These are phyloP conservation scores for Bryum argenteum DNA, from an alignment of 225 moss, liverwort and hornwort species.

Conservation along the genomic window DNA sequence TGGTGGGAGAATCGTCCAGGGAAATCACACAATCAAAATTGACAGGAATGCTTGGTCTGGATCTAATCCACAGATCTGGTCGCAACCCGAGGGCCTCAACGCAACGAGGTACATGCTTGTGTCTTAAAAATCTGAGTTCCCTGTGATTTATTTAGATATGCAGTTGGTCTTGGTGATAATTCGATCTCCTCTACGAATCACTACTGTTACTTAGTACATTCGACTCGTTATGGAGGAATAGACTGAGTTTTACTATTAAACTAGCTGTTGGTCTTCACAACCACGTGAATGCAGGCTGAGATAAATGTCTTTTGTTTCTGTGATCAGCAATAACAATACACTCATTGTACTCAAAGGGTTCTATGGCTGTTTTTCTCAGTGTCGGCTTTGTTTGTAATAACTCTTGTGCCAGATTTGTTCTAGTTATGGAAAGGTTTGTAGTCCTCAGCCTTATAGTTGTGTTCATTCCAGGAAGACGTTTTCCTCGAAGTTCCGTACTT, in stretches of 20 bases:
- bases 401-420: conserved; percentile 2
- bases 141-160: conserved; percentile 1
- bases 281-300: conserved; percentile 2
- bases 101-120: conserved; percentile 43
- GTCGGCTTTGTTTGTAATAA: neutral
- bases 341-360: conserved; percentile 4
- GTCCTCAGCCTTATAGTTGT: conserved; percentile 11
- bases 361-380: conserved; percentile 6
- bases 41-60: conserved; percentile 28
- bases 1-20: conserved; percentile 20
- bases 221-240: neutral
- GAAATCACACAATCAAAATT: conserved; percentile 22
- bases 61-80: conserved; percentile 17
- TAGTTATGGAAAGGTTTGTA: conserved; percentile 3
- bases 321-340: neutral
- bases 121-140: conserved; percentile 4
- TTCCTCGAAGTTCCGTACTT: conserved; percentile 29
- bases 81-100: conserved; percentile 22
- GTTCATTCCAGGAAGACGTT: conserved; percentile 27
- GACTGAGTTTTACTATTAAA: neutral
- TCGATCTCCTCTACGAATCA: neutral
- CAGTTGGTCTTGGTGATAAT: neutral
- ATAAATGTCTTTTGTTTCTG: conserved; percentile 12
- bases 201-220: neutral
- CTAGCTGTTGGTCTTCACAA: neutral